These are phyloP conservation scores for Salix brachista DNA, from an alignment of 345 rosid species.

Conservation along the genomic window DNA sequence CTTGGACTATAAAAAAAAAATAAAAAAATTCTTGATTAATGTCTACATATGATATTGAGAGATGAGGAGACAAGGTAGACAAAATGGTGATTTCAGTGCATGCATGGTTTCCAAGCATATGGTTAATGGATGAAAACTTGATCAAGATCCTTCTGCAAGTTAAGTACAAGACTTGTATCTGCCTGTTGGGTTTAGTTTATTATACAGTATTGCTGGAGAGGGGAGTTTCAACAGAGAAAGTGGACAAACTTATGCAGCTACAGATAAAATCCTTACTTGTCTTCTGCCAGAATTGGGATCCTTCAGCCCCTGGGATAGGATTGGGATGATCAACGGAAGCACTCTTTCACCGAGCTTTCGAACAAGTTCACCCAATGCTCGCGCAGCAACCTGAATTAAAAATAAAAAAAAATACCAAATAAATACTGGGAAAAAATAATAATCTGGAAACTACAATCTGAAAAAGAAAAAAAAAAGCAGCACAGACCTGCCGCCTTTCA, in stretches of 20 bases:
- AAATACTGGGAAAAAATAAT: not conserved
- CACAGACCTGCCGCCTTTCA: constrained; percentile 90
- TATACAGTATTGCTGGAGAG: no score
- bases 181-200: no score
- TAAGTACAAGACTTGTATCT: no score
- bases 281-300: constrained; percentile 78
- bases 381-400: constrained; percentile 70
- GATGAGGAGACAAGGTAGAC: no score
- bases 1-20: no score
- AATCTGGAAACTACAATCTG: not conserved
- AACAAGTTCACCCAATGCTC: constrained; percentile 95
- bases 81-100: no score
- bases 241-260: not conserved
- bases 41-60: no score
- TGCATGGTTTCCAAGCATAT: no score
- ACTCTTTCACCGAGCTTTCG: constrained; percentile 99
- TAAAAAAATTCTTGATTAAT: no score
- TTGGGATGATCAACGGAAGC: constrained; percentile 93
- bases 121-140: no score
- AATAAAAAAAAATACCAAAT: not conserved
- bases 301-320: constrained; percentile 71
- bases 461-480: not conserved
- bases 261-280: constrained; percentile 48
- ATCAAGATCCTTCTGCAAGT: no score
- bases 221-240: no score